Evolutionary conservation across 331 rosid species (phyloP).

Genomic region (Arachis monticola): DNA sequence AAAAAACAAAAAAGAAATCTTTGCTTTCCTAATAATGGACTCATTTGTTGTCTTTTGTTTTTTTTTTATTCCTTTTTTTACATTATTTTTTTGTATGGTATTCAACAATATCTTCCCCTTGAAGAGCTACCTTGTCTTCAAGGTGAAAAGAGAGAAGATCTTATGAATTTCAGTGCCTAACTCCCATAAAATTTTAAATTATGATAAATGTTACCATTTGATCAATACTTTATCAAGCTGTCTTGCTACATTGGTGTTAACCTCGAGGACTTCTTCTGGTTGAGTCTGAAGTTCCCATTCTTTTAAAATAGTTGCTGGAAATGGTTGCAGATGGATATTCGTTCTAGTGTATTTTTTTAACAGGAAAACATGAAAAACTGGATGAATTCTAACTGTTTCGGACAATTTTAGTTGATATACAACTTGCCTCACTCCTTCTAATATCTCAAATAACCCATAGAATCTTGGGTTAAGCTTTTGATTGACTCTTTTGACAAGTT

Average conservation of each 20-base stretch:
- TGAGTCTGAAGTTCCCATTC: neutral
- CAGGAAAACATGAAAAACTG: neutral
- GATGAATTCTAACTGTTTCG: neutral
- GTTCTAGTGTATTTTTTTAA: neutral
- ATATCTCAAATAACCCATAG: neutral
- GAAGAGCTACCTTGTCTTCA: neutral
- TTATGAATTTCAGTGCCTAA: neutral
- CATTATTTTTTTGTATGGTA: too few relatives aligned
- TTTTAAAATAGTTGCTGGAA: neutral
- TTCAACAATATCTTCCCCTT: neutral
- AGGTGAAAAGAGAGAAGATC: neutral
- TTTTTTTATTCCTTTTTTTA: too few relatives aligned
- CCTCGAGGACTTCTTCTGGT: neutral
- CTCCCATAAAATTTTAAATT: neutral
- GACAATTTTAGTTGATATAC: too few relatives aligned
- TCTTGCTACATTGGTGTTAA: neutral
- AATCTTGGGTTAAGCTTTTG: neutral
- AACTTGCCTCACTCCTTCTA: neutral
- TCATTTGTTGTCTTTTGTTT: too few relatives aligned
- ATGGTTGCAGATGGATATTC: neutral
- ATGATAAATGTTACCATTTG: neutral
- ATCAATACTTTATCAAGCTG: neutral
- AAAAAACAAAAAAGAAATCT: too few relatives aligned
- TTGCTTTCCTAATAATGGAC: too few relatives aligned
- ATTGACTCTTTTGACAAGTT: neutral